phyloP scores from a whole-genome alignment of 192 early-diverging fungal genomes.

The Coemansia sp. region DNA sequence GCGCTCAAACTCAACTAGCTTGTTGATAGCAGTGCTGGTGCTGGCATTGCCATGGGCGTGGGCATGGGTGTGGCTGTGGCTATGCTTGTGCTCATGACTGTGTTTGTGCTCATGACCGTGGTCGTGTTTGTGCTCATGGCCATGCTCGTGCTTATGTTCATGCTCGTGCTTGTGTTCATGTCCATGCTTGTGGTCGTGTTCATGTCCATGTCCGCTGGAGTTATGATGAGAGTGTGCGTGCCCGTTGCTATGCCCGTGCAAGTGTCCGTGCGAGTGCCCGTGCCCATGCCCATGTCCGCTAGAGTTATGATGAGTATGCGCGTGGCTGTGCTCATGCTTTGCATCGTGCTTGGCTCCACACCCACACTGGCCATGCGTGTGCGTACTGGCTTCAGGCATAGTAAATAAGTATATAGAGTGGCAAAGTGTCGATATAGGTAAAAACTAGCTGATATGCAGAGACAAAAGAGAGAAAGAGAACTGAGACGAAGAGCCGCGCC shows the following conservation, averaged over 20 bases:
- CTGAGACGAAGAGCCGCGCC: background rate
- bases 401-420: background rate
- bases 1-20: constrained; percentile 11
- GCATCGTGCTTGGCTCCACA: constrained; percentile 17
- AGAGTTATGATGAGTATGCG: background rate
- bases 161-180: background rate
- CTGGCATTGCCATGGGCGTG: constrained; percentile 16
- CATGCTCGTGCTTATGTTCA: constrained; percentile 1
- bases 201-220: background rate
- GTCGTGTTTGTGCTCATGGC: background rate
- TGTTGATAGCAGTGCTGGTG: constrained; percentile 11
- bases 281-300: constrained; percentile 16
- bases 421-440: background rate
- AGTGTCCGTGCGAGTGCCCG: constrained; percentile 15
- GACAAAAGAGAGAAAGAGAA: background rate
- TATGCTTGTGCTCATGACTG: background rate
- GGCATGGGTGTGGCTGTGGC: background rate
- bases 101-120: constrained; percentile 17
- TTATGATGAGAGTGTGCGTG: background rate
- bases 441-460: constrained; percentile 10
- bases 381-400: constrained; percentile 23
- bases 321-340: constrained; percentile 12
- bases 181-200: constrained; percentile 13
- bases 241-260: background rate
- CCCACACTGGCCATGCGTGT: constrained; percentile 20